Evolutionary conservation across 2,329 filamentous ascomycete species (phyloP).

Genomic region (Biscogniauxia mediterranea): DNA sequence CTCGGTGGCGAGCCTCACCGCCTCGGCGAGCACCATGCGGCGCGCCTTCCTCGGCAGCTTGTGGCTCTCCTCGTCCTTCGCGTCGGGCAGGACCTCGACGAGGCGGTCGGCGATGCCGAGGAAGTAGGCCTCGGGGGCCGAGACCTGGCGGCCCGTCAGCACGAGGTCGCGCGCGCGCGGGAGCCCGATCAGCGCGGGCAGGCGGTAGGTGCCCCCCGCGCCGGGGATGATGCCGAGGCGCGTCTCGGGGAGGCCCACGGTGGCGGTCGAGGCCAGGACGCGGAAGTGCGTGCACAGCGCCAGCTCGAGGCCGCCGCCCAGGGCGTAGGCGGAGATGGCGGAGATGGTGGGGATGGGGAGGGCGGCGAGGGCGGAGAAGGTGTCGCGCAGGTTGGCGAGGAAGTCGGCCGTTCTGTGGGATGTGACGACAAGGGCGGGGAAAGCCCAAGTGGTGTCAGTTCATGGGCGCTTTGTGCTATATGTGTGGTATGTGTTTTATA

Average conservation of each 20-base stretch:
- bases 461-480: conserved; percentile 9
- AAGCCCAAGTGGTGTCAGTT: not conserved
- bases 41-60: conserved; percentile 58
- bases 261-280: conserved; percentile 75
- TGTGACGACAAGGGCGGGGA: conserved; percentile 10
- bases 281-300: conserved; percentile 87
- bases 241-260: conserved; percentile 81
- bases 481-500: conserved; percentile 10
- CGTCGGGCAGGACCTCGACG: conserved; percentile 67
- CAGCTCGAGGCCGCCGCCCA: conserved; percentile 92
- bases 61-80: conserved; percentile 41
- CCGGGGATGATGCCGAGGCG: conserved; percentile 91
- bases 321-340: conserved; percentile 79
- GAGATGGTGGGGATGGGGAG: conserved; percentile 89
- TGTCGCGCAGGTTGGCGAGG: conserved; percentile 71
- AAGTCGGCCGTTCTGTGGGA: conserved; percentile 70
- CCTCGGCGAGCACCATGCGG: conserved; percentile 69
- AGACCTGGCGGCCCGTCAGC: conserved; percentile 82
- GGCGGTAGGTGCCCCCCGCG: conserved; percentile 86
- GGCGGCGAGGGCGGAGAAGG: conserved; percentile 68
- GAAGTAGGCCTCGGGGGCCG: conserved; percentile 84
- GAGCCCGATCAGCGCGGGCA: conserved; percentile 78
- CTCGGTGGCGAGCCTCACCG: conserved; percentile 74
- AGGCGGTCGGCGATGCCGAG: conserved; percentile 87
- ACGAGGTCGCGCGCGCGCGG: conserved; percentile 85